phyloP scores from a whole-genome alignment of 768 basidiomycete genomes.

The Mycena filopes region DNA sequence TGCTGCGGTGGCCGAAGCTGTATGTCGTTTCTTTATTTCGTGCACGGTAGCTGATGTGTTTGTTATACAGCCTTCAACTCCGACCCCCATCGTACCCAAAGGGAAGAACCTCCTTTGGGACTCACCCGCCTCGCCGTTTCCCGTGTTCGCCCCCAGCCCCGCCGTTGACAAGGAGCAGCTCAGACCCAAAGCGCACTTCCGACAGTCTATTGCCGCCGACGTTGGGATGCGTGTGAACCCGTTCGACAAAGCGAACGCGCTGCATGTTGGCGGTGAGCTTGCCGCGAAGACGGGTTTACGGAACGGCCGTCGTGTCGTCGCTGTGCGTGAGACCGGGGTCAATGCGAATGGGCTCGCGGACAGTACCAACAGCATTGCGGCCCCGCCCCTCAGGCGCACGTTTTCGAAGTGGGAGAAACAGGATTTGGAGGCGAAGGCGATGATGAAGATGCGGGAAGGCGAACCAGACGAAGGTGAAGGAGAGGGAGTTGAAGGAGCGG shows the following conservation, averaged over 20 bases:
- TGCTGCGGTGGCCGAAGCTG: conserved; percentile 38
- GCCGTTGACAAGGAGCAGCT: conserved; percentile 37
- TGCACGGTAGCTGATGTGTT: not conserved
- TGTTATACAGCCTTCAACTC: conserved; percentile 22
- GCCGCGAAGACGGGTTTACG: conserved; percentile 32
- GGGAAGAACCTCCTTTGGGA: conserved; percentile 82
- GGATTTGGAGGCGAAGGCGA: conserved; percentile 82
- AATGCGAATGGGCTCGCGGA: conserved; percentile 51
- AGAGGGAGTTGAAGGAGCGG: conserved; percentile 50
- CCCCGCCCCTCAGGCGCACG: conserved; percentile 38
- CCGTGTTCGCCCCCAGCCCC: conserved; percentile 36
- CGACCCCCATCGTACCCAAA: conserved; percentile 16
- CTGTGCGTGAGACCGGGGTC: conserved; percentile 19
- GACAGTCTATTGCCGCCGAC: conserved; percentile 59
- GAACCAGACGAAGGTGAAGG: conserved; percentile 56
- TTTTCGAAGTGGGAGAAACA: conserved; percentile 91
- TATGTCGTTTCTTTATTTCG: conserved; percentile 15
- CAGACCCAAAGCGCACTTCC: conserved; percentile 42
- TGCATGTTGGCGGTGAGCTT: conserved; percentile 36
- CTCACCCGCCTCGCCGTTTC: conserved; percentile 56
- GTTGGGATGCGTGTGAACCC: conserved; percentile 61
- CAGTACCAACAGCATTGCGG: conserved; percentile 59
- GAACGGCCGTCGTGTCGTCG: conserved; percentile 25
- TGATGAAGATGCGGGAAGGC: conserved; percentile 74
- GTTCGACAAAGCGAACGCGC: conserved; percentile 43